A percentile compares a stretch with the other conserved stretches of the same genome.
Conservation (phyloP, 1,139 yeast genomes). For the Diutina pseudorugosa region DNA sequence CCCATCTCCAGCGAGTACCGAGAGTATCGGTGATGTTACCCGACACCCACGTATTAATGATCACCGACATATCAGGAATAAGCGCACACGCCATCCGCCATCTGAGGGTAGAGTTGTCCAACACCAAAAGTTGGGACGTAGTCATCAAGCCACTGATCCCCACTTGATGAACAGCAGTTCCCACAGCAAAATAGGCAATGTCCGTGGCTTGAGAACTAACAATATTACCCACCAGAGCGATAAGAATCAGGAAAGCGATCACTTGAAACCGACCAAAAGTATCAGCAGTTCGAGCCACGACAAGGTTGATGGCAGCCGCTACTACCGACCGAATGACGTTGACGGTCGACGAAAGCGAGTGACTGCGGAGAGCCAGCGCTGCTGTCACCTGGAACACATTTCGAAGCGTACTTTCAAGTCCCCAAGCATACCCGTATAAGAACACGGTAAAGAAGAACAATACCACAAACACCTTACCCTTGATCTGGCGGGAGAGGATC, state of each 20-base stretch:
- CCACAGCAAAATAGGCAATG: slow-evolving; percentile 59
- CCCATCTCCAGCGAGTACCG: slow-evolving; percentile 42
- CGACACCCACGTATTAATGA: slow-evolving; percentile 67
- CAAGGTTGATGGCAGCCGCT: slow-evolving; percentile 63
- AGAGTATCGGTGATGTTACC: slow-evolving; percentile 38
- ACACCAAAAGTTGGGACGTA: slow-evolving; percentile 42
- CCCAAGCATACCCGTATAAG: slow-evolving; percentile 51
- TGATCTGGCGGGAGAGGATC: slow-evolving; percentile 24
- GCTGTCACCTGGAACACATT: slow-evolving; percentile 34
- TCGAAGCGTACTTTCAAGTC: slow-evolving; percentile 49
- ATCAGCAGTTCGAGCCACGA: slow-evolving; percentile 59
- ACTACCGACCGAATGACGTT: slow-evolving; percentile 51
- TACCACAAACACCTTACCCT: slow-evolving; percentile 13
- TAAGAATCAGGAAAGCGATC: slow-evolving; percentile 38
- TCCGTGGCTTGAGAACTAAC: slow-evolving; percentile 57
- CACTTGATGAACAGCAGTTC: slow-evolving; percentile 56
- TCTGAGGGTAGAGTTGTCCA: slow-evolving; percentile 55
- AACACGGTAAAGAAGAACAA: slow-evolving; percentile 40
- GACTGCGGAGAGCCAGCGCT: slow-evolving; percentile 41
- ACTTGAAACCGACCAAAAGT: slow-evolving; percentile 57
- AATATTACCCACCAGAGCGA: slow-evolving; percentile 60
- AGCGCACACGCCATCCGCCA: slow-evolving; percentile 59
- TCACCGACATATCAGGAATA: slow-evolving; percentile 56
- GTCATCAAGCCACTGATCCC: slow-evolving; percentile 59
- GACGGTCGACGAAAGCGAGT: slow-evolving; percentile 54